phyloP scores from a whole-genome alignment of 2,329 filamentous ascomycete genomes.

The Alternaria brassicicola region DNA sequence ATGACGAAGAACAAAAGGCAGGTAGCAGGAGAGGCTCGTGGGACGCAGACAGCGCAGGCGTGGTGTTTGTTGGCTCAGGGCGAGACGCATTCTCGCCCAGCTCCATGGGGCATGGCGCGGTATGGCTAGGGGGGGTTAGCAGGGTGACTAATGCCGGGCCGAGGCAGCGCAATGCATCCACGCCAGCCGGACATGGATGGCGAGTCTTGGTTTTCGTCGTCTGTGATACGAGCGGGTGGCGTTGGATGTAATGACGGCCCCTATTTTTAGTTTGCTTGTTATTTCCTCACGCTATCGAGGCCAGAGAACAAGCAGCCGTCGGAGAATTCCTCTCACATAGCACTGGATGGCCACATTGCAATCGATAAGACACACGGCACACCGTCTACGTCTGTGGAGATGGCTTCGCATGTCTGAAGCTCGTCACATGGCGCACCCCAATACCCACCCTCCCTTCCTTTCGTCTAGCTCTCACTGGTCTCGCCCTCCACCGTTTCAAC shows the following conservation, averaged over 20 bases:
- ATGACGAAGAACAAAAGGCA: constrained; percentile 34
- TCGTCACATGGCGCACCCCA: constrained; percentile 5
- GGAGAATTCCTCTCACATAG: background rate
- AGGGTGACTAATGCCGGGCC: background rate
- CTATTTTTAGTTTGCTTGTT: constrained; percentile 28
- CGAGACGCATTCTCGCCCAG: constrained; percentile 31
- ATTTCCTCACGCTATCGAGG: background rate
- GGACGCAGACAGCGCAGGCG: constrained; percentile 19
- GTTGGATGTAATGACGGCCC: constrained; percentile 12
- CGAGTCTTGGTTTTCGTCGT: constrained; percentile 24
- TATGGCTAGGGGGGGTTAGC: constrained; percentile 25
- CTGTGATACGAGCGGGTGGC: constrained; percentile 28
- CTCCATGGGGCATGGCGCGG: constrained; percentile 19
- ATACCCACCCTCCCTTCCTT: constrained; percentile 9
- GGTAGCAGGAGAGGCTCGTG: constrained; percentile 18
- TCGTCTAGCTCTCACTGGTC: constrained; percentile 8
- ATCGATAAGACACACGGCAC: constrained; percentile 12
- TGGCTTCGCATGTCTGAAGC: constrained; percentile 1
- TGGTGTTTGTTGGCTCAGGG: constrained; percentile 27
- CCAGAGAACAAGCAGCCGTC: background rate
- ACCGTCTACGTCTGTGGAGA: constrained; percentile 7
- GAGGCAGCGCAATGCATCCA: constrained; percentile 12
- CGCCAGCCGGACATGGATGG: constrained; percentile 23
- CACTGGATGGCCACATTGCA: background rate
- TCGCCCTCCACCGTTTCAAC: constrained; percentile 8